Evolutionary conservation across 306 rosid species (phyloP).

Genomic region (Oemleria cerasiformis): DNA sequence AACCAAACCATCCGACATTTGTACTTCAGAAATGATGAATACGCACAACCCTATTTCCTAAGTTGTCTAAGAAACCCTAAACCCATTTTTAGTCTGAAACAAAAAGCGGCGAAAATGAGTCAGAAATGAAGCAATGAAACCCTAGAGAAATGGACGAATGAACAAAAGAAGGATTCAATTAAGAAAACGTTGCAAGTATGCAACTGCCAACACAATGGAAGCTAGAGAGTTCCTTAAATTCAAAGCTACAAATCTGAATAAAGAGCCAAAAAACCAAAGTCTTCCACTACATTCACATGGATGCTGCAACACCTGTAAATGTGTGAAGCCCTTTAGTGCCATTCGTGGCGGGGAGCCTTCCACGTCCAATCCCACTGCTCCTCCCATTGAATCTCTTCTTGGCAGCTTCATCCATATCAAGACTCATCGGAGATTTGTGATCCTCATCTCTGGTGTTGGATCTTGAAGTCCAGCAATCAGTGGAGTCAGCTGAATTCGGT

Average conservation of each 20-base stretch:
- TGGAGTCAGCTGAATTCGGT: slow-evolving; percentile 69
- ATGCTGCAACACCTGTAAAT: slow-evolving; percentile 44
- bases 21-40: too few relatives aligned
- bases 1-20: too few relatives aligned
- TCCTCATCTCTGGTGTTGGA: slow-evolving; percentile 32
- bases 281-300: slow-evolving; percentile 39
- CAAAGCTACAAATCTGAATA: slow-evolving; percentile 18
- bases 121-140: neutral
- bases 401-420: slow-evolving; percentile 27
- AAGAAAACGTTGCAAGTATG: slow-evolving; percentile 53
- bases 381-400: slow-evolving; percentile 37
- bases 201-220: slow-evolving; percentile 42
- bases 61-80: neutral
- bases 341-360: slow-evolving; percentile 37
- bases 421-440: slow-evolving; percentile 27
- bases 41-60: neutral
- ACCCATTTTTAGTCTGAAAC: neutral
- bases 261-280: slow-evolving; percentile 17
- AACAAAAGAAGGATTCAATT: neutral
- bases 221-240: slow-evolving; percentile 22
- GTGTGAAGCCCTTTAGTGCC: slow-evolving; percentile 38
- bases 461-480: slow-evolving; percentile 53
- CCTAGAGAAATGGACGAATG: neutral
- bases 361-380: slow-evolving; percentile 54
- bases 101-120: neutral